Evolutionary conservation across 305 asterid genomes (phyloP).

Genomic region (Plantago coronopus): DNA sequence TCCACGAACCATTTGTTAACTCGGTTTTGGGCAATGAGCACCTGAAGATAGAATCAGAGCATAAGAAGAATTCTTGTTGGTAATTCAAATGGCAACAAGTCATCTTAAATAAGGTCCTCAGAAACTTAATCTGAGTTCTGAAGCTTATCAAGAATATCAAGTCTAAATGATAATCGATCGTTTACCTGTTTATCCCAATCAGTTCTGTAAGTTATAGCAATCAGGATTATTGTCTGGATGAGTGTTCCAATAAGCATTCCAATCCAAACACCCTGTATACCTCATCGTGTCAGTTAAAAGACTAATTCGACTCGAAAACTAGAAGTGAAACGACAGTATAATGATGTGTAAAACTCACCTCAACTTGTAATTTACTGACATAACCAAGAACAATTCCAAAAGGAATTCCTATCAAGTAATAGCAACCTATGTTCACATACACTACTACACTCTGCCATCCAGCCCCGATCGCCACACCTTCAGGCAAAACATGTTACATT

Average conservation of each 20-base stretch:
- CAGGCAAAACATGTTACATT: background rate
- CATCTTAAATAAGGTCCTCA: too few species aligned
- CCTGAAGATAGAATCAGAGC: constrained; percentile 19
- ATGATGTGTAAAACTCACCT: constrained; percentile 27
- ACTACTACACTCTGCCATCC: constrained; percentile 73
- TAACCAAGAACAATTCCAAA: constrained; percentile 63
- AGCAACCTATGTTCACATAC: constrained; percentile 57
- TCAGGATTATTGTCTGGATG: constrained; percentile 44
- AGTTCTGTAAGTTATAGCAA: constrained; percentile 40
- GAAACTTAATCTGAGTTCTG: too few species aligned
- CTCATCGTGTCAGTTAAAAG: background rate
- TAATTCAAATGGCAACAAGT: too few species aligned
- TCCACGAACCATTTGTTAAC: constrained; percentile 35
- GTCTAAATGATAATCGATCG: background rate
- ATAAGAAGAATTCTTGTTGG: too few species aligned
- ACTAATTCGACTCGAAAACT: too few species aligned
- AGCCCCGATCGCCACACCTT: constrained; percentile 68
- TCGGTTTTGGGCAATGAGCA: constrained; percentile 30
- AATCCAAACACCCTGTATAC: constrained; percentile 65
- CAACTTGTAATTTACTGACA: constrained; percentile 43
- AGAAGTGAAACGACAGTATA: background rate
- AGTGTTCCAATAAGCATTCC: constrained; percentile 63
- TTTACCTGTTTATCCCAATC: constrained; percentile 68
- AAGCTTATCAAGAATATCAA: background rate
- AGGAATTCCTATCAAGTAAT: constrained; percentile 67